Percentiles rank a stretch among this genome's conserved stretches.
Conservation (phyloP, 2,329 filamentous ascomycete species). For the Ilyonectria destructans region DNA sequence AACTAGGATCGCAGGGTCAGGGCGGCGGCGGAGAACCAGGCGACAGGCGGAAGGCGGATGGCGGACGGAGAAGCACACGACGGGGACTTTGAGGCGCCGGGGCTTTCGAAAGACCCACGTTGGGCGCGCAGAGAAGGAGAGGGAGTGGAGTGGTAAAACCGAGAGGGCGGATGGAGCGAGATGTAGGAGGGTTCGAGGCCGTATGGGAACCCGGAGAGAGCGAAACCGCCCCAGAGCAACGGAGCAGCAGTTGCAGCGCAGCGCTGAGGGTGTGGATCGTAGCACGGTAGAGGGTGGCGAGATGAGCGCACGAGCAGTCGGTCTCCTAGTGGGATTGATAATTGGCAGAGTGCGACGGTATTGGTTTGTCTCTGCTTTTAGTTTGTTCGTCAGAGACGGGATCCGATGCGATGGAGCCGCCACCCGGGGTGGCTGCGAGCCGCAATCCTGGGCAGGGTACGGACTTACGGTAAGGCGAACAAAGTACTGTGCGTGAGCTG, state of each 20-base stretch:
- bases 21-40: constrained; percentile 31
- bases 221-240: not conserved
- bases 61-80: not conserved
- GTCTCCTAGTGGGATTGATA: constrained; percentile 12
- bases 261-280: constrained; percentile 34
- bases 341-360: not conserved
- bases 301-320: constrained; percentile 36
- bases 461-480: not conserved
- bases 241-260: not conserved
- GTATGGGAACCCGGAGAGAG: constrained; percentile 16
- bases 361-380: constrained; percentile 23
- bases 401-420: constrained; percentile 45
- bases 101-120: constrained; percentile 9
- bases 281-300: constrained; percentile 44
- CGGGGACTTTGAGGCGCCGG: not conserved
- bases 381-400: constrained; percentile 23
- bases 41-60: constrained; percentile 15
- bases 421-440: constrained; percentile 46
- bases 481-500: not conserved
- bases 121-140: constrained; percentile 16
- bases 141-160: constrained; percentile 27
- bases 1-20: constrained; percentile 48
- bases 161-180: constrained; percentile 9
- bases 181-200: constrained; percentile 21
- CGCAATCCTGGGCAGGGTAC: constrained; percentile 34